Base-by-base conservation (phyloP, 1,284 basidiomycete species). In the Cutaneotrichosporon sp. region DNA sequence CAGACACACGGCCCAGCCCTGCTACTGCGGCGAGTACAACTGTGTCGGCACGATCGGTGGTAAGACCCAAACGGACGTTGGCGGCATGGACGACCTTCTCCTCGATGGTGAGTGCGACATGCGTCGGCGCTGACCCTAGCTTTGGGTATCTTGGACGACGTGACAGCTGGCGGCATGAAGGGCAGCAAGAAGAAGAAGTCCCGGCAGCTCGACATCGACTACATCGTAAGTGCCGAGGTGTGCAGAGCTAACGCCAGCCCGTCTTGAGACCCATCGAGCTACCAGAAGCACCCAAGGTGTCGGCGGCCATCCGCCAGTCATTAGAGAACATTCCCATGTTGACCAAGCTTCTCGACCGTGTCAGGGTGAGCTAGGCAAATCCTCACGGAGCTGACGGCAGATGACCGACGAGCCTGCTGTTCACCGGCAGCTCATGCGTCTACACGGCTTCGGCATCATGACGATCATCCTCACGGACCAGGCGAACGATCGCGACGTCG, bases 21-120 rank as follows among this genome's bases (percentile, higher is more conserved):
- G 97, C 79, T 95, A 91, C 77, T 99, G 97, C 73, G 95, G 95
- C 16, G 97, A 99, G 78, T 84, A 90, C 1, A 96, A 97, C 73
- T 99, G 97, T 74, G 89, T 97, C 8, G 97, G 97, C 4, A 91
- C 88, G 71, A 92, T 99, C 68, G 97, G 97, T 68, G 97, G 97
- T 32, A 99, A 98, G 83, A 99, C 95, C 0, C 97, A 99, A 81
- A 99, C 97, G 0, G 97, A 99, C 77, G 85, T 98, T 22, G 90
- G 84, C 16, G 83, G 89, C 18, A 96, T 99, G 88, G 93, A 97
- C 77, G 92, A 98, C 73, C 84, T 98, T 11, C 94, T 91, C 81
- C 86, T 99, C 49, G 94, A 98, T 73, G 94, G 92, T 92, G 72
- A 69, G 86, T 70, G 26, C 30, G 8, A 21, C 16, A 18, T n/a